phyloP scores from a whole-genome alignment of 805 yeast genomes.

The Starmera quercuum region DNA sequence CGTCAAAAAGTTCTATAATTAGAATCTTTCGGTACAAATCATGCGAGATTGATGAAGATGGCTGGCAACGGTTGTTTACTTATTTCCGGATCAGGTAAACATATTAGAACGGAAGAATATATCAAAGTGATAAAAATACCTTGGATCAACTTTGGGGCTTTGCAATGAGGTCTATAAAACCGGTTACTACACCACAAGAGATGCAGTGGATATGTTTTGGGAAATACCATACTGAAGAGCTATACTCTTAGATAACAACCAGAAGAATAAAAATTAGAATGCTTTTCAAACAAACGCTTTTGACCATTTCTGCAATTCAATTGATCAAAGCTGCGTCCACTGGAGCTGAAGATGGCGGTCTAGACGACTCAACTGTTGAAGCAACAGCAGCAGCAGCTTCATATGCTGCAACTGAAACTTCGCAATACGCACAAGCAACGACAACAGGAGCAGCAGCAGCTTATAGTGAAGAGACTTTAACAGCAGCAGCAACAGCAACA shows the following conservation, averaged over 20 bases:
- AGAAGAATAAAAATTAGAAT: not conserved
- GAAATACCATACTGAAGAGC: not conserved
- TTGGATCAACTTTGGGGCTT: too few relatives aligned
- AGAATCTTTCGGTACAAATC: too few relatives aligned
- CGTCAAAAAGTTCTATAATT: too few relatives aligned
- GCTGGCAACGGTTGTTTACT: too few relatives aligned
- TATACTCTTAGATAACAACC: not conserved
- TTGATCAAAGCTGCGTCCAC: not conserved
- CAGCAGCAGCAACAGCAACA: not conserved
- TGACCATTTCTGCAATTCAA: slow-evolving; percentile 2
- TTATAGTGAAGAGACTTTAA: not conserved
- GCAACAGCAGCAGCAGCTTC: not conserved
- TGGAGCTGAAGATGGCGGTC: slow-evolving; percentile 4
- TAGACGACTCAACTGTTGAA: slow-evolving; percentile 1
- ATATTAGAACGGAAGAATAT: too few relatives aligned
- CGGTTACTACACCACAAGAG: too few relatives aligned
- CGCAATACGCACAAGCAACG: not conserved
- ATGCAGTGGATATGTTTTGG: too few relatives aligned
- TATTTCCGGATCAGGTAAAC: too few relatives aligned
- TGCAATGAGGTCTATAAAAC: too few relatives aligned
- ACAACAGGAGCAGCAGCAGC: slow-evolving; percentile 1
- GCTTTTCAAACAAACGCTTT: not conserved
- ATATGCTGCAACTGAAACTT: not conserved
- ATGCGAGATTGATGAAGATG: too few relatives aligned
- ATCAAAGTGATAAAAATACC: too few relatives aligned